Evolutionary conservation across 2,329 filamentous ascomycete genomes (phyloP).

Genomic region (Penicillium sp.): DNA sequence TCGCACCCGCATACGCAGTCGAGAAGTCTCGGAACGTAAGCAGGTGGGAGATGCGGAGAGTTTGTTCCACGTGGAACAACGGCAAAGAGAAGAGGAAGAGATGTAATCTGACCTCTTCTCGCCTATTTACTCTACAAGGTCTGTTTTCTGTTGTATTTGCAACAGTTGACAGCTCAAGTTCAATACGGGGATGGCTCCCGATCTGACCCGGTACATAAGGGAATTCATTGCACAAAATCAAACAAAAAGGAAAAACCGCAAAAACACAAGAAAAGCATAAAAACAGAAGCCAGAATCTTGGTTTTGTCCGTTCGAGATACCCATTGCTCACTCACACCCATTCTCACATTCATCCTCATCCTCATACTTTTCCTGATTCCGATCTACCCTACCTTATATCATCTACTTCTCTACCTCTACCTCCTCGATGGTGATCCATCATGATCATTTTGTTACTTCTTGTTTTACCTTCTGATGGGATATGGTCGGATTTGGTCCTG

Average conservation of each 20-base stretch:
- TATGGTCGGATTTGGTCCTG: conserved; percentile 5
- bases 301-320: conserved; percentile 18
- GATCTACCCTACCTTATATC: background rate
- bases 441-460: background rate
- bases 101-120: conserved; percentile 10
- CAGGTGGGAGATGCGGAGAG: conserved; percentile 88
- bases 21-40: conserved; percentile 80
- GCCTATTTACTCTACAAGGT: no score
- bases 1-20: conserved; percentile 68
- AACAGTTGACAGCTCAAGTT: background rate
- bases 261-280: background rate
- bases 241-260: background rate
- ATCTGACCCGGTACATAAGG: background rate
- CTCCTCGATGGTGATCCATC: background rate
- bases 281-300: conserved; percentile 5
- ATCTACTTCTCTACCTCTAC: background rate
- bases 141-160: background rate
- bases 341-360: background rate
- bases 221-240: background rate
- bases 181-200: background rate
- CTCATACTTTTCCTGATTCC: background rate
- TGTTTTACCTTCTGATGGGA: conserved; percentile 6
- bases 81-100: conserved; percentile 19
- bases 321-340: conserved; percentile 6
- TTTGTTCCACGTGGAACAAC: conserved; percentile 61